Evolutionary conservation across 2,329 filamentous ascomycete species (phyloP).

Genomic region (Trichoderma semiorbis): DNA sequence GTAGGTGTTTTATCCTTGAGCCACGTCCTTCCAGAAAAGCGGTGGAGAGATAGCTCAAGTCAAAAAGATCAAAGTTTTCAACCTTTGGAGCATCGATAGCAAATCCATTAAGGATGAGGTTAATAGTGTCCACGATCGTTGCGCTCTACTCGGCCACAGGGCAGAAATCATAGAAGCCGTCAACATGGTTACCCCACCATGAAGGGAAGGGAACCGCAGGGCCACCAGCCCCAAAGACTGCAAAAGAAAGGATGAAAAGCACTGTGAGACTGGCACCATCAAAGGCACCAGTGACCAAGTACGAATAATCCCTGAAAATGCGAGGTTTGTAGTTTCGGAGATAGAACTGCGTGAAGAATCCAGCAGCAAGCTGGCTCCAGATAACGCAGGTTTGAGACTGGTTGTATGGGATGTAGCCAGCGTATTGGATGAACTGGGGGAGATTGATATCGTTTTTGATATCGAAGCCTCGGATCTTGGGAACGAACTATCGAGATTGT

Average conservation of each 20-base stretch:
- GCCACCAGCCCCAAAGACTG: constrained; percentile 52
- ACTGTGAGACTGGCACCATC: constrained; percentile 48
- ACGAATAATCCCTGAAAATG: constrained; percentile 53
- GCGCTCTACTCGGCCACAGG: constrained; percentile 33
- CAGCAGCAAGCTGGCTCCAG: constrained; percentile 42
- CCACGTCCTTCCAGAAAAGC: not conserved
- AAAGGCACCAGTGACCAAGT: constrained; percentile 50
- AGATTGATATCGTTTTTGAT: constrained; percentile 45
- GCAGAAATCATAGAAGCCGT: constrained; percentile 48
- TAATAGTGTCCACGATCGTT: not conserved
- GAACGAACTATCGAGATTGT: constrained; percentile 39
- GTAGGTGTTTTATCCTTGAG: not conserved
- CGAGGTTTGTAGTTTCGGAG: constrained; percentile 50
- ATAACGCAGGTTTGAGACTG: constrained; percentile 53
- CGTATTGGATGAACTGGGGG: constrained; percentile 52
- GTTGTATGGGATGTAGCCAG: constrained; percentile 54
- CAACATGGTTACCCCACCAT: constrained; percentile 54
- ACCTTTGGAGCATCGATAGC: not conserved
- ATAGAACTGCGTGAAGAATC: constrained; percentile 50
- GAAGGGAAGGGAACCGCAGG: constrained; percentile 42
- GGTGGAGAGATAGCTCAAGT: not conserved
- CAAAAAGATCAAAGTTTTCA: not conserved
- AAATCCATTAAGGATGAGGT: not conserved
- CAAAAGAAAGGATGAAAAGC: constrained; percentile 53
- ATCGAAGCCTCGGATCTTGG: constrained; percentile 42